Percentiles rank a stretch among this genome's conserved stretches.
Conservation (phyloP, 345 rosid genomes). For the Theobroma cacao region DNA sequence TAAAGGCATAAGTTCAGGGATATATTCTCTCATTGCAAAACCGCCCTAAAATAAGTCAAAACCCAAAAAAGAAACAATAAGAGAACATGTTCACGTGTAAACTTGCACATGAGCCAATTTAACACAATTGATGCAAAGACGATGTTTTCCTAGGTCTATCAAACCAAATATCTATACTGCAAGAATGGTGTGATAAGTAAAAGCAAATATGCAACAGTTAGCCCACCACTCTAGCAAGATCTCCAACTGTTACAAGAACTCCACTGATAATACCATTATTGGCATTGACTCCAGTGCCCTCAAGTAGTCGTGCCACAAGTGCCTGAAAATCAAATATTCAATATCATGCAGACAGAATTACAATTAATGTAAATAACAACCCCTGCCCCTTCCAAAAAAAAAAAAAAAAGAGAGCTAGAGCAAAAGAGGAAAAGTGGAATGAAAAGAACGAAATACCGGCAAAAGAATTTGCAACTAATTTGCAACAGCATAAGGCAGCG, state of each 20-base stretch:
- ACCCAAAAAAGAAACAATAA: slow-evolving; percentile 9
- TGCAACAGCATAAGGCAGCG: no score
- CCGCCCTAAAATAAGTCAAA: slow-evolving; percentile 71
- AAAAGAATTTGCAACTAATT: no score
- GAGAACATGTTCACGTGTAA: not conserved
- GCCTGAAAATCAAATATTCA: slow-evolving; percentile 56
- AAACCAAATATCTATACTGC: not conserved
- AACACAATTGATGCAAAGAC: not conserved
- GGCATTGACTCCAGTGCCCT: slow-evolving; percentile 81
- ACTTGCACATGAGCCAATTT: not conserved
- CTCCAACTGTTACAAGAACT: slow-evolving; percentile 97
- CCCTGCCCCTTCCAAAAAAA: not conserved
- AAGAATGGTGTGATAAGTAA: not conserved
- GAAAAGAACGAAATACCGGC: slow-evolving; percentile 16
- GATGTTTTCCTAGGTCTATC: not conserved
- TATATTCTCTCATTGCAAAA: slow-evolving; percentile 88
- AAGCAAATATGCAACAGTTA: slow-evolving; percentile 19
- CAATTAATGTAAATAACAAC: not conserved
- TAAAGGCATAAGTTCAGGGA: slow-evolving; percentile 92
- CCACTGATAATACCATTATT: slow-evolving; percentile 87
- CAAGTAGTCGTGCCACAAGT: slow-evolving; percentile 86
- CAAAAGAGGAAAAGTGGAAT: slow-evolving; percentile 7
- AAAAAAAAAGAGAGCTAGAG: not conserved
- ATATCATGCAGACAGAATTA: not conserved
- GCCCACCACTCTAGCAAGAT: slow-evolving; percentile 99